Evolutionary conservation across 2,329 filamentous ascomycete genomes (phyloP).

Genomic region (Tothia fuscella): DNA sequence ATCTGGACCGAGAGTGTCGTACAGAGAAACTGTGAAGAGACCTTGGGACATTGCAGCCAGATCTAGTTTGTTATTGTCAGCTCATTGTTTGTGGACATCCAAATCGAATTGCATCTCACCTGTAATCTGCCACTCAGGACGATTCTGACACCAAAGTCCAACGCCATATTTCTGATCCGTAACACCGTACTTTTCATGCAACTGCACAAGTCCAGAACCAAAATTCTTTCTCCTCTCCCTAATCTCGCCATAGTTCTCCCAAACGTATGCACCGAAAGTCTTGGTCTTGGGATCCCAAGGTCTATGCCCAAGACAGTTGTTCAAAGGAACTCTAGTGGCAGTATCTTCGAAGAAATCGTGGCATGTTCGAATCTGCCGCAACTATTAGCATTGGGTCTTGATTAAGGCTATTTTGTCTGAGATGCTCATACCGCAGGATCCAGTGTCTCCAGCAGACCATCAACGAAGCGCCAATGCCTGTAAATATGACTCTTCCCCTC

Average conservation of each 20-base stretch:
- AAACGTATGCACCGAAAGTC: conserved; percentile 65
- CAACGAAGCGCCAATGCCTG: conserved; percentile 66
- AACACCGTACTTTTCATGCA: conserved; percentile 63
- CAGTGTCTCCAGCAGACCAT: conserved; percentile 59
- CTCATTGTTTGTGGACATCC: background rate
- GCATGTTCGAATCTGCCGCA: conserved; percentile 45
- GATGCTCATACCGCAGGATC: conserved; percentile 47
- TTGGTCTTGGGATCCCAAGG: conserved; percentile 66
- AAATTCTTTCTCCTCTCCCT: conserved; percentile 69
- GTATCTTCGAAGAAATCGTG: conserved; percentile 71
- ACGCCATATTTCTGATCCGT: conserved; percentile 57
- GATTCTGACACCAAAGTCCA: conserved; percentile 77
- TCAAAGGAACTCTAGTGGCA: conserved; percentile 40
- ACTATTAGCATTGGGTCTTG: conserved; percentile 13
- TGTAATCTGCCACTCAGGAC: conserved; percentile 79
- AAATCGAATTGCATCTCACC: conserved; percentile 33
- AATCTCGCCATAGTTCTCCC: conserved; percentile 74
- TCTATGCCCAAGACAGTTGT: conserved; percentile 66
- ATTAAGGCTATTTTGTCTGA: background rate
- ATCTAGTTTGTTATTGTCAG: conserved; percentile 43
- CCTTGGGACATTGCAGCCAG: conserved; percentile 77
- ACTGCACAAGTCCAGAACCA: conserved; percentile 71
- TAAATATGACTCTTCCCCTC: conserved; percentile 67
- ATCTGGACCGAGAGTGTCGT: conserved; percentile 88
- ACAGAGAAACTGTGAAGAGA: conserved; percentile 83